Evolutionary conservation across 2,329 filamentous ascomycete species (phyloP).

Genomic region (Alternaria triticimaculans): DNA sequence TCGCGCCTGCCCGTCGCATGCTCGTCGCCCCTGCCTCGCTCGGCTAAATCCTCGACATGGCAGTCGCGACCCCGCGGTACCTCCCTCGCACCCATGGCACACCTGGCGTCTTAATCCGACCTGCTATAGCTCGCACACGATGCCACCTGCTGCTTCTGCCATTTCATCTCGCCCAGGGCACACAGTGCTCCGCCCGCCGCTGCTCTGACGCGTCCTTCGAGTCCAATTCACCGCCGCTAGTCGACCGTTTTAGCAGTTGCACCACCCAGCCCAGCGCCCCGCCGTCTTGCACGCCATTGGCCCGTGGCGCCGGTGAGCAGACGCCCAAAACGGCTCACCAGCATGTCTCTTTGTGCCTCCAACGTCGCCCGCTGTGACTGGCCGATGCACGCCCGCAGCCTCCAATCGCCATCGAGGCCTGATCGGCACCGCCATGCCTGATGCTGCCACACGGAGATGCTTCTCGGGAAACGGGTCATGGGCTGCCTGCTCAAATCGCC

Average conservation of each 20-base stretch:
- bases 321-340: slow-evolving; percentile 40
- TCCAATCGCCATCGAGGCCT: slow-evolving; percentile 26
- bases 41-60: slow-evolving; percentile 33
- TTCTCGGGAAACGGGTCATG: slow-evolving; percentile 34
- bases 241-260: slow-evolving; percentile 46
- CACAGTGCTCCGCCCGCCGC: slow-evolving; percentile 21
- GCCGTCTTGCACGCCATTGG: slow-evolving; percentile 27
- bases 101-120: slow-evolving; percentile 12
- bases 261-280: slow-evolving; percentile 33
- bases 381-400: slow-evolving; percentile 29
- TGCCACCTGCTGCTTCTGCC: slow-evolving; percentile 23
- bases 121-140: slow-evolving; percentile 24
- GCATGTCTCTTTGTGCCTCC: slow-evolving; percentile 17
- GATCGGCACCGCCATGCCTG: slow-evolving; percentile 32
- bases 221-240: slow-evolving; percentile 36
- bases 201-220: slow-evolving; percentile 36
- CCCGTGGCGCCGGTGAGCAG: slow-evolving; percentile 22
- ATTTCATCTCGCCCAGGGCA: slow-evolving; percentile 31
- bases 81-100: slow-evolving; percentile 7
- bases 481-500: slow-evolving; percentile 24
- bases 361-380: slow-evolving; percentile 33
- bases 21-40: slow-evolving; percentile 9
- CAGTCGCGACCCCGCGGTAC: slow-evolving; percentile 20
- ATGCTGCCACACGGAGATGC: slow-evolving; percentile 29
- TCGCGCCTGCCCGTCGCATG: slow-evolving; percentile 2